Conservation (phyloP, 768 basidiomycete genomes). For the Boletus patriciae region DNA sequence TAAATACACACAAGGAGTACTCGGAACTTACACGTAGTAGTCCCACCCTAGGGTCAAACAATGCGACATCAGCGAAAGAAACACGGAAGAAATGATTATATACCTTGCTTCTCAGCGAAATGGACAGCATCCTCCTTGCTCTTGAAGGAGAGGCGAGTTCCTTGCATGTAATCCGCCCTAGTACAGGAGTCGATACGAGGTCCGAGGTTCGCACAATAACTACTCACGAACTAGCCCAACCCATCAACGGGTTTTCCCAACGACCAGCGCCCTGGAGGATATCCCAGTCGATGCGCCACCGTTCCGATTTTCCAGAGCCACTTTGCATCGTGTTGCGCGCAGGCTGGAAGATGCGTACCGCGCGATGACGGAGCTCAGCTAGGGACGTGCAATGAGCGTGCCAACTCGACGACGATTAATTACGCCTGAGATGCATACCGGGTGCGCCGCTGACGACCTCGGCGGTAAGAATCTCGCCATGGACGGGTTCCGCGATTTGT, state of each 20-base stretch:
- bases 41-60: constrained; percentile 71
- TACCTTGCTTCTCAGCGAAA: constrained; percentile 97
- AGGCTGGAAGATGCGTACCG: constrained; percentile 90
- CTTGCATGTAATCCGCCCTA: constrained; percentile 96
- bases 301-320: constrained; percentile 77
- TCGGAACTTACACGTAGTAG: constrained; percentile 75
- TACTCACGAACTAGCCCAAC: constrained; percentile 90
- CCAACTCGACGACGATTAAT: neutral
- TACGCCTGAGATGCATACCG: constrained; percentile 43
- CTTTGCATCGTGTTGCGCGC: constrained; percentile 96
- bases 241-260: constrained; percentile 99
- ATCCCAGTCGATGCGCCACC: constrained; percentile 96
- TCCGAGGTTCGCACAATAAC: neutral
- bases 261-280: constrained; percentile 83
- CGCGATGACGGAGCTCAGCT: constrained; percentile 85
- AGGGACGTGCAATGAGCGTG: neutral
- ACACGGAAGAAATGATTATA: constrained; percentile 10
- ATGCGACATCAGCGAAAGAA: neutral
- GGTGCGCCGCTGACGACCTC: constrained; percentile 88
- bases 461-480: constrained; percentile 66
- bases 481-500: constrained; percentile 46
- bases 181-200: neutral
- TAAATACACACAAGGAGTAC: constrained; percentile 3
- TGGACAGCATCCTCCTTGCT: constrained; percentile 89
- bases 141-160: constrained; percentile 77